Base-by-base conservation (phyloP, 495 filamentous ascomycete genomes). In the Penicillium silybi region DNA sequence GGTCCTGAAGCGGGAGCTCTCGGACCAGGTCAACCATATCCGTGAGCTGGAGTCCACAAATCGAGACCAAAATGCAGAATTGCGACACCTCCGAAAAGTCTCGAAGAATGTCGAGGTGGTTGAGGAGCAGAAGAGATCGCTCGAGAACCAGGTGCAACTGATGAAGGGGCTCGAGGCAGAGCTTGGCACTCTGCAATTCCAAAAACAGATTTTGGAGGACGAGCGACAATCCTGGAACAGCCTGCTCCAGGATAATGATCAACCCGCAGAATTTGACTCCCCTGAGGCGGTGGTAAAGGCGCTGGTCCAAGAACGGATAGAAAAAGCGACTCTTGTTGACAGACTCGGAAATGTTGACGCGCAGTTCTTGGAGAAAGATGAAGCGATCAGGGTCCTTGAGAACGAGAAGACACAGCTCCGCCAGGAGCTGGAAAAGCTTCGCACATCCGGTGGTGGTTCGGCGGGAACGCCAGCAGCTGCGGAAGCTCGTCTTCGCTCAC, bases 71-170 rank as follows among this genome's bases (percentile, higher is more conserved):
- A 65, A 73, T n/a, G 67, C 78, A 7, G 92, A 99, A 61, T 68
- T 97, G 5, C 88, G 87, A 45, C 84, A 88, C 51, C 76, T 92
- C 37, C 83, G 90, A 15, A 85, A 89, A 61, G 64, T 85, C 17
- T 84, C 89, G 59, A 92, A 88, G 66, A 89, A 86, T 32, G 84
- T 96, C 4, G 90, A 96, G 55, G 80, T 97, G n/a, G 85, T 97
- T 0, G 92, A 97, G 59, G 93, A 99, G 62, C 89, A 99, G 72
- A 97, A 97, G 73, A 79, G 87, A 53, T 80, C 82, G 0, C 73
- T 99, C 46, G 86, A 96, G 64, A 82, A 82, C 44, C 87, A 83
- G 57, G 57, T 99, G 23, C 81, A 87, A 52, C 70, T 87, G 22
- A 85, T 93, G 76, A 82, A 88, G 52, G 79, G 82, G 19, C 58